phyloP scores from a whole-genome alignment of 139 green algal genomes.

The Auxenochlorella pyrenoidosa region DNA sequence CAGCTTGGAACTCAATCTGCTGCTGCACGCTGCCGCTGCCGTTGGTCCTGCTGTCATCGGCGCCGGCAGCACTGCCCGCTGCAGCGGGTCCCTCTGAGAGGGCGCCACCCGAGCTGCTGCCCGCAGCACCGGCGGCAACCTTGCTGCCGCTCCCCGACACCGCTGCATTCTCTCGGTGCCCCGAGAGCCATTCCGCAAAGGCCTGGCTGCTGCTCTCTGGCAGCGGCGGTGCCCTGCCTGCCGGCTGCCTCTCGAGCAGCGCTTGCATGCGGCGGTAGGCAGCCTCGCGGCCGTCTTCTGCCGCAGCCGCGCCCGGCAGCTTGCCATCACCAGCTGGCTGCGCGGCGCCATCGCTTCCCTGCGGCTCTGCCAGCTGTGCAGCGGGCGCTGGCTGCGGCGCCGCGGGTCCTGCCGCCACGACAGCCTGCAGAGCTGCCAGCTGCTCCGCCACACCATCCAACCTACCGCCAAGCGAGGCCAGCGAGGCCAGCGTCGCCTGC shows the following conservation, averaged over 20 bases:
- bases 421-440: slow-evolving; percentile 8
- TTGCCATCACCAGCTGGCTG: neutral
- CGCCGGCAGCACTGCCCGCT: neutral
- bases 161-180: neutral
- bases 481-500: neutral
- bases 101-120: neutral
- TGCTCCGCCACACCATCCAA: slow-evolving; percentile 13
- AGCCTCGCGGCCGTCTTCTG: neutral
- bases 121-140: neutral
- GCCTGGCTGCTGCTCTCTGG: neutral
- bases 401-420: neutral
- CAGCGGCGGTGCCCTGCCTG: neutral
- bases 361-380: neutral
- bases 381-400: neutral
- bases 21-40: slow-evolving; percentile 16
- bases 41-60: too few relatives aligned
- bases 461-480: neutral
- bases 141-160: neutral
- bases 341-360: neutral
- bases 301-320: neutral
- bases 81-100: neutral
- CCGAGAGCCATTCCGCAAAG: slow-evolving; percentile 38
- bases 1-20: slow-evolving; percentile 34
- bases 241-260: slow-evolving; percentile 33
- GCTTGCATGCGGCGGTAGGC: slow-evolving; percentile 46